Evolutionary conservation across 352 stramenopile species (phyloP), one percentile per base, ranked within the genome.

Genomic region (Pythium insidiosum): DNA sequence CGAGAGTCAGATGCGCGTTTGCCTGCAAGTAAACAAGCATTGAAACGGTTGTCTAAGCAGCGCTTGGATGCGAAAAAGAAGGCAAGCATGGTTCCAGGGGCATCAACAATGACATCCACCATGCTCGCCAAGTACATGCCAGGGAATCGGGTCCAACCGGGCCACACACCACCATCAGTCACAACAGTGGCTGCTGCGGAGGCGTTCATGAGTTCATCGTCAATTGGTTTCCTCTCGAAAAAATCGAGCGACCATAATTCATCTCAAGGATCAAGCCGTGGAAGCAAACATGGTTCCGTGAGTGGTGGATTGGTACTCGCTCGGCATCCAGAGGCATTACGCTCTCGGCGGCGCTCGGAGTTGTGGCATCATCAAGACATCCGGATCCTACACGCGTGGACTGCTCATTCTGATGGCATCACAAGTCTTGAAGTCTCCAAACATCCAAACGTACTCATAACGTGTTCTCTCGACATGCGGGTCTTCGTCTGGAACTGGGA

Each of bases 401-500:
- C 69, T 15, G 73, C 73, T 5, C 73, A 86, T 31, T 13, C 23
- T 0, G 73, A 83, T 28, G 63, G 52, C 4, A 45, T 83, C 26
- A 83, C 68, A 15, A 83, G 66, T 37, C 36, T 84, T 10, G 73
- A 84, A 37, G 56, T 86, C 4, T 71, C 57, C 39, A 68, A 60
- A 13, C 58, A 83, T 23, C 76, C 76, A 1, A 72, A 84, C 24
- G 70, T 88, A 28, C 16, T 86, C 1, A 44, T 85, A 6, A 86
- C 73, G 0, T 85, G 73, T 43, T 59, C 57, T 5, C 43, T 85
- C 33, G 76, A 88, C 41, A 83, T 79, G 61, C 56, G 60, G 2
- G 70, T 88, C 4, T 85, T 73, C 41, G 57, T 88, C 4, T 88
- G 73, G 76, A 66, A 71, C 31, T 88, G 76, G 76, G 47, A 77